Base-by-base conservation (phyloP, 768 basidiomycete species). In the Calocera cornea region DNA sequence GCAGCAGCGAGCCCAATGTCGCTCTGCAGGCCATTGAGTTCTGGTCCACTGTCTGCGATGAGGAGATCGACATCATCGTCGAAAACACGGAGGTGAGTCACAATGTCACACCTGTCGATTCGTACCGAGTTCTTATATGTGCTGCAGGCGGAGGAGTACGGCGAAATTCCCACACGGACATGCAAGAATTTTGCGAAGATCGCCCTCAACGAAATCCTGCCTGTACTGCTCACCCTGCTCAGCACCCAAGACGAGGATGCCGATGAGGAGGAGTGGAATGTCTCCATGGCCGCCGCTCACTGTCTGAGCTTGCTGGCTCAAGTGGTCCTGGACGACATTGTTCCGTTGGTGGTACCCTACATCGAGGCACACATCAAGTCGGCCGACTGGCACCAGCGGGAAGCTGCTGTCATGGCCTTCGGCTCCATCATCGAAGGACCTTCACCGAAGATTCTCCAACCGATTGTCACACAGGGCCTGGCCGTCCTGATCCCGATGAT, bases 1-100 rank as follows among this genome's bases (percentile, higher is more conserved):
- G 93, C 76, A 87, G 95, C 72, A 77, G 79, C 7, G 94, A 98
- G 71, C 94, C 97, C 72, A 81, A 86, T 7, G 95, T 99, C 40
- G 92, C 94, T 0, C 78, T 97, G 33, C 97, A 99, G 76, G 97
- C 97, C 27, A 88, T 99, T 65, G 97, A 99, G 75, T 99, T 99
- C 78, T 99, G 97, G 97, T 95, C 95, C 2, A 97, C 95, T 8
- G 95, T 98, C 1, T 97, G 94, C 73, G 95, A 99, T 75, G 92
- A 97, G 76, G 97, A 99, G 76, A 87, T 93, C 27, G 95, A 97
- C 67, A 81, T 97, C 63, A 87, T 89, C 22, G 83, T 92, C 71
- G 95, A 97, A 74, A 90, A 90, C 1, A 88, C 91, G 69, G 95
- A 97, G 81, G 92, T 92, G 73, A 66, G 80, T 74, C 1, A 12